phyloP scores from a whole-genome alignment of 352 stramenopile genomes.

The Phytophthora syringae region DNA sequence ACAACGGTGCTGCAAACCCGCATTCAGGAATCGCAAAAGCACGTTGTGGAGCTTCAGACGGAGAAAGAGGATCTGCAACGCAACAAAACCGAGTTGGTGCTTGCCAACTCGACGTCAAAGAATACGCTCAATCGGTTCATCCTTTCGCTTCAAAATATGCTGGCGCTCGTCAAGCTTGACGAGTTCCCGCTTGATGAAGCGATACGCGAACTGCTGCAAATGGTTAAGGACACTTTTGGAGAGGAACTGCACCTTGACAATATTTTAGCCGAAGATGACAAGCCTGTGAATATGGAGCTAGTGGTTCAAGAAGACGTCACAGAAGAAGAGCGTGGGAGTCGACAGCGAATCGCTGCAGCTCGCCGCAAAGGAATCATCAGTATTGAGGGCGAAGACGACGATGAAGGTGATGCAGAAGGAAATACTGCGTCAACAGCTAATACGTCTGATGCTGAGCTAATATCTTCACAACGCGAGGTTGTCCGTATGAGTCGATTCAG shows the following conservation, averaged over 20 bases:
- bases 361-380: constrained; percentile 31
- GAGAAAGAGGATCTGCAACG: constrained; percentile 72
- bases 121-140: constrained; percentile 61
- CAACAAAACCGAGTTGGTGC: constrained; percentile 59
- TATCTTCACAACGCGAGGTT: constrained; percentile 29
- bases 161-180: constrained; percentile 76
- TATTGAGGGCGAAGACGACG: constrained; percentile 10
- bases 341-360: constrained; percentile 21
- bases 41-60: constrained; percentile 45
- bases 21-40: constrained; percentile 49
- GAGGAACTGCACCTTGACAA: constrained; percentile 51
- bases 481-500: constrained; percentile 71
- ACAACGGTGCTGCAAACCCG: constrained; percentile 40
- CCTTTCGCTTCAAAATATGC: constrained; percentile 66
- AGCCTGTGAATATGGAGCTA: constrained; percentile 64
- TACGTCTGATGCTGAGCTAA: constrained; percentile 2
- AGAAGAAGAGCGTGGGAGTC: constrained; percentile 40
- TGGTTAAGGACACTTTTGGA: constrained; percentile 69
- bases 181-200: constrained; percentile 84
- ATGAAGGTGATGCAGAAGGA: constrained; percentile 12
- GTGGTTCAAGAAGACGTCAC: constrained; percentile 65
- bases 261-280: constrained; percentile 70
- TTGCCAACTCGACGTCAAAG: constrained; percentile 63
- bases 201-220: constrained; percentile 67
- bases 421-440: constrained; percentile 3